Conservation (phyloP, 345 rosid species). For the Eucalyptus regnans region DNA sequence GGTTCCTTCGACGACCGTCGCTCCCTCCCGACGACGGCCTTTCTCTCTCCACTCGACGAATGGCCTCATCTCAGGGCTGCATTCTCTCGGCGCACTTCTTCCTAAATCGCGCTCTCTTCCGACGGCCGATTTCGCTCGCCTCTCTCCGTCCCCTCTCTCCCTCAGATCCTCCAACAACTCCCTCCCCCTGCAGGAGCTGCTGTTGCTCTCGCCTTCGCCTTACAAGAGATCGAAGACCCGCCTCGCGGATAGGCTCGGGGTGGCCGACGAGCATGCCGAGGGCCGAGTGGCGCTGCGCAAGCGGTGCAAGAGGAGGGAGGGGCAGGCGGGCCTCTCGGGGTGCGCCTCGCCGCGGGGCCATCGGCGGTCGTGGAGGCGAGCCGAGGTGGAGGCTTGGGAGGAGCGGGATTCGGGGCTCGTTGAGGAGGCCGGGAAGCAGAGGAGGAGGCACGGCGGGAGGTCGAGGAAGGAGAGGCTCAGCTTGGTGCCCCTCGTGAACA, state of each 20-base stretch:
- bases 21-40: no score
- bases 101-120: no score
- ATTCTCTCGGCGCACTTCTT: no score
- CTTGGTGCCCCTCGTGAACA: conserved; percentile 25
- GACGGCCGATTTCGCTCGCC: neutral
- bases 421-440: conserved; percentile 47
- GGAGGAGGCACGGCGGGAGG: conserved; percentile 37
- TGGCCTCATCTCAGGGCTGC: no score
- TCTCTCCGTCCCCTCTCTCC: conserved; percentile 28
- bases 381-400: conserved; percentile 57
- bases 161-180: conserved; percentile 15
- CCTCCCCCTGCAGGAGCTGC: neutral
- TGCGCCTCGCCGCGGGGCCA: conserved; percentile 47
- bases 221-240: conserved; percentile 45
- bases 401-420: conserved; percentile 37
- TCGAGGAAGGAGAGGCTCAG: conserved; percentile 68
- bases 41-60: no score
- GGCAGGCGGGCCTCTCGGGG: conserved; percentile 26
- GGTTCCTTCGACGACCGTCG: no score
- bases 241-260: conserved; percentile 49
- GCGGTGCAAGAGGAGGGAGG: conserved; percentile 35
- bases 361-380: conserved; percentile 47
- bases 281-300: conserved; percentile 31
- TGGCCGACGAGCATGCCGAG: conserved; percentile 34
- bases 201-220: conserved; percentile 33